Conservation (phyloP, 140 eudicot species). For the Oenanthe javanica region DNA sequence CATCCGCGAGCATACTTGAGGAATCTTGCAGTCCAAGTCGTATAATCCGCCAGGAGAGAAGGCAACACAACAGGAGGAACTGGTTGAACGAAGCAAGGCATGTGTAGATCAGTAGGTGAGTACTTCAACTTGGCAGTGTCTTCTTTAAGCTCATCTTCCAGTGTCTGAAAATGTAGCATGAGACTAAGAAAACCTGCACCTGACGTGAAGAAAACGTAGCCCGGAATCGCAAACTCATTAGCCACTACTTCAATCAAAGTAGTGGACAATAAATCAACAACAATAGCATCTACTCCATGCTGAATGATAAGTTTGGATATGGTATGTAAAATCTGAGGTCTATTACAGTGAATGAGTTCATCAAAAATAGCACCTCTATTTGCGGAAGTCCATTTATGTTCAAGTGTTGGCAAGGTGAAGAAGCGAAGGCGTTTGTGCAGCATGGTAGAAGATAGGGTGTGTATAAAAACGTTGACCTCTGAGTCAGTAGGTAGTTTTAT, state of each 20-base stretch:
- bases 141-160: background rate
- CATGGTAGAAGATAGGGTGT: background rate
- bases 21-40: too few species aligned
- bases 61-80: too few species aligned
- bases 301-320: background rate
- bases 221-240: background rate
- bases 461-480: background rate
- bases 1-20: background rate
- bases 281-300: background rate
- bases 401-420: background rate
- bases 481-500: background rate
- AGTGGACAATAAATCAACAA: background rate
- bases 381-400: background rate
- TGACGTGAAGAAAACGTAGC: background rate
- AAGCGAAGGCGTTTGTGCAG: background rate
- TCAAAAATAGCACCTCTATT: background rate
- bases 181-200: background rate
- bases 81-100: too few species aligned
- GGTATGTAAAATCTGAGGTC: background rate
- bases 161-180: background rate
- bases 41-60: too few species aligned
- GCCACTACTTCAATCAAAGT: background rate
- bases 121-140: too few species aligned
- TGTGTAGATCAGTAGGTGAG: too few species aligned
- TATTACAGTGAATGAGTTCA: background rate